Conservation (phyloP, 2,329 filamentous ascomycete species). For the Aspergillus amoenus region DNA sequence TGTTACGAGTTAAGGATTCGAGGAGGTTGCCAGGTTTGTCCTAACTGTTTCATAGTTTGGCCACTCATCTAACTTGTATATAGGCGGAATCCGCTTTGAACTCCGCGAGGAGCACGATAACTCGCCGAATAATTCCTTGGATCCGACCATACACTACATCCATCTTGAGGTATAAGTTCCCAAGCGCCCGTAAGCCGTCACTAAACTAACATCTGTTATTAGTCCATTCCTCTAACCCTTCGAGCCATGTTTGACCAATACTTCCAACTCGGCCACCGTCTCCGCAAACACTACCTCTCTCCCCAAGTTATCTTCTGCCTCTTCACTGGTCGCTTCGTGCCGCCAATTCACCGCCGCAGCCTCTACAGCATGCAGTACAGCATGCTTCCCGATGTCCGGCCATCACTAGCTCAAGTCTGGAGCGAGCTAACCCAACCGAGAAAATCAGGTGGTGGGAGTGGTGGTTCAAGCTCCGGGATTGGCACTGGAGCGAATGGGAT, state of each 20-base stretch:
- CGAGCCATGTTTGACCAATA: slow-evolving; percentile 97
- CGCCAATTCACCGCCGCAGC: slow-evolving; percentile 90
- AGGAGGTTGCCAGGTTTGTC: slow-evolving; percentile 72
- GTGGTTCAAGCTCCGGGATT: slow-evolving; percentile 26
- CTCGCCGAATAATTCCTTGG: slow-evolving; percentile 30
- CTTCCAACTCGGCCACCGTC: slow-evolving; percentile 87
- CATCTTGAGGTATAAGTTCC: slow-evolving; percentile 68
- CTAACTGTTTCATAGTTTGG: slow-evolving; percentile 13
- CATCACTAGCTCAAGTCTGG: slow-evolving; percentile 86
- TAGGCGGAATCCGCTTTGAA: slow-evolving; percentile 85
- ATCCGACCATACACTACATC: slow-evolving; percentile 74
- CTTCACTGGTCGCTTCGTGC: slow-evolving; percentile 86
- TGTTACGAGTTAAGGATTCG: slow-evolving; percentile 93
- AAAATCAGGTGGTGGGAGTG: slow-evolving; percentile 27
- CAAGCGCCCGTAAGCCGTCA: neutral
- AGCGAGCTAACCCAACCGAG: slow-evolving; percentile 58
- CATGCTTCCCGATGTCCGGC: slow-evolving; percentile 83
- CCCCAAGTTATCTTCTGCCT: slow-evolving; percentile 85
- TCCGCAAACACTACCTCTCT: slow-evolving; percentile 92
- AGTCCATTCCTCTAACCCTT: slow-evolving; percentile 87
- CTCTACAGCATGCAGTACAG: slow-evolving; percentile 96
- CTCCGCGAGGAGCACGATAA: slow-evolving; percentile 69
- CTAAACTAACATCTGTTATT: slow-evolving; percentile 7
- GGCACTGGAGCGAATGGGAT: slow-evolving; percentile 27
- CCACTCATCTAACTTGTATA: neutral